Evolutionary conservation across 2,329 filamentous ascomycete species (phyloP).

Genomic region (Apiospora sp.): DNA sequence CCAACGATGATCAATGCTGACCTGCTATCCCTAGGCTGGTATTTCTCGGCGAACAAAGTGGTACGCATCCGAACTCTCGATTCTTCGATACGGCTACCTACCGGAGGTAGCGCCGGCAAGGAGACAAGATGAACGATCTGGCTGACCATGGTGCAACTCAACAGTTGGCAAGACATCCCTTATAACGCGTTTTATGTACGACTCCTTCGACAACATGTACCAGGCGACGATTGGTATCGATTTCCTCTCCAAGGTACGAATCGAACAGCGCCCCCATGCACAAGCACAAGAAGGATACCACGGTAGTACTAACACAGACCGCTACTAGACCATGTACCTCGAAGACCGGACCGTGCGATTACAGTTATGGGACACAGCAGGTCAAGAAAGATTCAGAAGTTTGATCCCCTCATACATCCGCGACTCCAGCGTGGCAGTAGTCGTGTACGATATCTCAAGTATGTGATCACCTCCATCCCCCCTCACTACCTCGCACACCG

Average conservation of each 20-base stretch:
- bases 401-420: constrained; percentile 98
- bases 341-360: constrained; percentile 97
- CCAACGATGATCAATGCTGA: constrained; percentile 7
- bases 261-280: constrained; percentile 19
- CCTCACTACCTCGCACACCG: neutral
- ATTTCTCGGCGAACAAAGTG: constrained; percentile 97
- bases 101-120: neutral
- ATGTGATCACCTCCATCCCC: constrained; percentile 37
- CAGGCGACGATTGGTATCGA: constrained; percentile 99
- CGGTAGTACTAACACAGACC: neutral
- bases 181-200: constrained; percentile 99
- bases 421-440: constrained; percentile 96
- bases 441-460: constrained; percentile 98
- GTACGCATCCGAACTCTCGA: constrained; percentile 61
- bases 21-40: constrained; percentile 72
- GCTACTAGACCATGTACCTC: constrained; percentile 93
- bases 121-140: neutral
- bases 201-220: constrained; percentile 99
- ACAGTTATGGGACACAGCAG: constrained; percentile 98
- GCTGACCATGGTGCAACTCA: constrained; percentile 27
- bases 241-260: constrained; percentile 90
- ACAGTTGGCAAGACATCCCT: constrained; percentile 97
- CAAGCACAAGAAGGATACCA: neutral
- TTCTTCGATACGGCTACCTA: neutral
- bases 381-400: constrained; percentile 96